Evolutionary conservation across 1,284 basidiomycete species (phyloP).

Genomic region (Sparassis latifolia): DNA sequence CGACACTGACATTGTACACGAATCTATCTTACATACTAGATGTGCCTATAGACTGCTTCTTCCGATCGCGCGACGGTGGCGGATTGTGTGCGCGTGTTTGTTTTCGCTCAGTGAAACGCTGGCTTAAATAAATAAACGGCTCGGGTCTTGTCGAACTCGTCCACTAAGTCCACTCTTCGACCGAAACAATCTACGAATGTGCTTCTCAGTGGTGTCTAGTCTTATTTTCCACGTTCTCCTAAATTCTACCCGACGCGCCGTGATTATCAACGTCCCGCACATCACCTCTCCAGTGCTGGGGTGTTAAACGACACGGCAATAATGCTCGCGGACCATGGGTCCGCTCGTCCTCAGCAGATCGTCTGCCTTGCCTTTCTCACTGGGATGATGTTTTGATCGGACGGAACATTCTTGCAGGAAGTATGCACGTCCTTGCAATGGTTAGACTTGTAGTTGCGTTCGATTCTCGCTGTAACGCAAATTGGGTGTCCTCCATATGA

Average conservation of each 20-base stretch:
- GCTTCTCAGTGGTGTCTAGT: no score
- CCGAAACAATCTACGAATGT: no score
- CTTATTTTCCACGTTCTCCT: no score
- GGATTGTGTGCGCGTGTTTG: no score
- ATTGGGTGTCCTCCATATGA: not conserved
- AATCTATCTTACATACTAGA: no score
- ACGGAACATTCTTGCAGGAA: constrained; percentile 1
- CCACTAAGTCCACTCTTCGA: no score
- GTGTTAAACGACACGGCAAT: constrained; percentile 10
- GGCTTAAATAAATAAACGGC: no score
- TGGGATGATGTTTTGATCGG: constrained; percentile 6
- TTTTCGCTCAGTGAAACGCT: no score
- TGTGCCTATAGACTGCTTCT: no score
- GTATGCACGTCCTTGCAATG: not conserved
- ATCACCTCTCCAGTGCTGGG: not conserved
- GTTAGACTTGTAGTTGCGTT: not conserved
- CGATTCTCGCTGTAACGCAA: not conserved
- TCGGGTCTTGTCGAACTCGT: no score
- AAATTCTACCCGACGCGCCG: not conserved
- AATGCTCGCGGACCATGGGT: not conserved
- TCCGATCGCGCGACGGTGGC: no score
- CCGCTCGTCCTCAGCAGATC: constrained; percentile 7
- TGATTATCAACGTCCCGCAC: constrained; percentile 8
- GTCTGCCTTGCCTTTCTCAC: not conserved
- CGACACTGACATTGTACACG: no score